Evolutionary conservation across 257 asterid genomes (phyloP).

Genomic region (Capsicum pubescens): DNA sequence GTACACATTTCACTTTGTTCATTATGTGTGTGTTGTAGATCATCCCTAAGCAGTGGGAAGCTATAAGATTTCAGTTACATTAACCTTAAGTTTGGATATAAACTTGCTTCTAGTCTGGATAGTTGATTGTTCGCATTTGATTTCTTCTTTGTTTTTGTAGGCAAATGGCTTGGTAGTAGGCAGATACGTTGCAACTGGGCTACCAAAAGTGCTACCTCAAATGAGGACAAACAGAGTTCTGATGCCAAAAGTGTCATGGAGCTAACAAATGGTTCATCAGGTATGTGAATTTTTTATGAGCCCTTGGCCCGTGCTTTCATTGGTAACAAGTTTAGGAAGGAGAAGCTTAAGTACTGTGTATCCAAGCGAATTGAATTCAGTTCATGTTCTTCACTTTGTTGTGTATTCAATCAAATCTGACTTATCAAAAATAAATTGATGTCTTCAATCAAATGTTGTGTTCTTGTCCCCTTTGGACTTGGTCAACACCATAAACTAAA

Average conservation of each 20-base stretch:
- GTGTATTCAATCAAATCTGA: neutral
- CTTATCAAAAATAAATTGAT: no score
- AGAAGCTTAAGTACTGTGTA: slow-evolving; percentile 4
- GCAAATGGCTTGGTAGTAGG: slow-evolving; percentile 96
- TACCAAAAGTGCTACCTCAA: slow-evolving; percentile 75
- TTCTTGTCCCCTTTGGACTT: slow-evolving; percentile 23
- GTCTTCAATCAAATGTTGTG: neutral
- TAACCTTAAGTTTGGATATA: neutral
- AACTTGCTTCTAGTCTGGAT: slow-evolving; percentile 23
- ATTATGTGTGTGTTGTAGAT: slow-evolving; percentile 6
- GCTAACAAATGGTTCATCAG: slow-evolving; percentile 75
- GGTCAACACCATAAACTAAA: neutral
- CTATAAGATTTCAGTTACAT: neutral
- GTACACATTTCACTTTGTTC: slow-evolving; percentile 22
- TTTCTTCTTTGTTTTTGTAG: slow-evolving; percentile 41
- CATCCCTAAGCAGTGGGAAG: neutral
- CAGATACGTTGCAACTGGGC: slow-evolving; percentile 99
- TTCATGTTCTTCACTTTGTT: neutral
- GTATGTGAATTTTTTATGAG: slow-evolving; percentile 38
- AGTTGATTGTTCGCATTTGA: slow-evolving; percentile 20
- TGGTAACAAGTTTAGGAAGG: neutral
- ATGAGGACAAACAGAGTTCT: slow-evolving; percentile 74
- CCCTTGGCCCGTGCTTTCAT: neutral
- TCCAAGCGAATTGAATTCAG: neutral
- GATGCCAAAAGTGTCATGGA: slow-evolving; percentile 87